Evolutionary conservation across 768 basidiomycete species (phyloP).

Genomic region (Strobilomyces echinocephalus): DNA sequence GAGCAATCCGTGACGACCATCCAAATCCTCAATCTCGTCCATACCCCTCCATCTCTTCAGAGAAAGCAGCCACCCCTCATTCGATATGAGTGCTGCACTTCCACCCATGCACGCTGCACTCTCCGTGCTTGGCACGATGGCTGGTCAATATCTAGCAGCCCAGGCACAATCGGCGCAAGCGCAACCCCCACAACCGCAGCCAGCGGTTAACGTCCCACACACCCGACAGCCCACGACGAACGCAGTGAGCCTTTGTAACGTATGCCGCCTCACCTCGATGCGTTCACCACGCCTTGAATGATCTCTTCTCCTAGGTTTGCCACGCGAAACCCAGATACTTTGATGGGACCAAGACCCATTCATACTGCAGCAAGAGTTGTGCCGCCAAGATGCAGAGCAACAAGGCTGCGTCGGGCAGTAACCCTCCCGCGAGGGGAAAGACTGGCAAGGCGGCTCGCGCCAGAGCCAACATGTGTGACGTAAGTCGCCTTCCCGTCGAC

Average conservation of each 20-base stretch:
- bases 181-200: constrained; percentile 24
- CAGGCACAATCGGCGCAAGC: constrained; percentile 25
- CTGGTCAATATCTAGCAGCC: constrained; percentile 33
- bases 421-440: constrained; percentile 27
- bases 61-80: constrained; percentile 9
- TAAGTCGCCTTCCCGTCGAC: constrained; percentile 27
- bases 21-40: constrained; percentile 5
- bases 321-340: constrained; percentile 51
- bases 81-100: constrained; percentile 27
- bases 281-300: constrained; percentile 1
- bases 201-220: constrained; percentile 7
- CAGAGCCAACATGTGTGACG: constrained; percentile 45
- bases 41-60: constrained; percentile 5
- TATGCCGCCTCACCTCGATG: constrained; percentile 26
- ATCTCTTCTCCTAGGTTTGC: constrained; percentile 40
- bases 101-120: constrained; percentile 35
- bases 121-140: constrained; percentile 33
- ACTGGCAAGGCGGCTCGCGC: constrained; percentile 21
- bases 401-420: constrained; percentile 21
- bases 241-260: constrained; percentile 46
- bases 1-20: constrained; percentile 18
- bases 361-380: constrained; percentile 57
- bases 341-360: constrained; percentile 52
- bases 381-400: constrained; percentile 41
- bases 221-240: constrained; percentile 20